These are phyloP conservation scores for Leccinum imitatum DNA, from an alignment of 768 basidiomycete genomes.

Conservation along the genomic window DNA sequence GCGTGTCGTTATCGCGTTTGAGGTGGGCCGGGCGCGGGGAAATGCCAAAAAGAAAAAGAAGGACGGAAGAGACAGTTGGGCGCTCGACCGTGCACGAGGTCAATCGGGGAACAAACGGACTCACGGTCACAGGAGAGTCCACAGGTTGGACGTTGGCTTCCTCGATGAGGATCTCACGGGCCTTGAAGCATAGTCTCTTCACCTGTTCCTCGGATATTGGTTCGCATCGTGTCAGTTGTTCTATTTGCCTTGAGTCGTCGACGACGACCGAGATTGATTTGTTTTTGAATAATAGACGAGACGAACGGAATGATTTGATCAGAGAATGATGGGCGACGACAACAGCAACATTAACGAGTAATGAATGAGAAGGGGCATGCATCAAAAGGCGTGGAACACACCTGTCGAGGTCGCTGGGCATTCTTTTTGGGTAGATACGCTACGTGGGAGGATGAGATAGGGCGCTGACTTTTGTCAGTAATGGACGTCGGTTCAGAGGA, in stretches of 20 bases:
- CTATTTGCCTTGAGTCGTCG: constrained; percentile 73
- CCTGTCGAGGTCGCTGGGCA: constrained; percentile 61
- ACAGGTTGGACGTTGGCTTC: constrained; percentile 97
- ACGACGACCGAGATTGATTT: constrained; percentile 17
- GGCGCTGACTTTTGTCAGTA: constrained; percentile 28
- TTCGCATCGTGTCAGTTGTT: constrained; percentile 89
- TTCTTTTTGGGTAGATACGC: constrained; percentile 22
- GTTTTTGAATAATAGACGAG: neutral
- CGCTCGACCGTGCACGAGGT: constrained; percentile 4
- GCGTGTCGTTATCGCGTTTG: constrained; percentile 7
- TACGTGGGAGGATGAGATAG: constrained; percentile 18
- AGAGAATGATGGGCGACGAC: constrained; percentile 24
- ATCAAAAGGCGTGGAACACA: constrained; percentile 38
- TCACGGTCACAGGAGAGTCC: constrained; percentile 92
- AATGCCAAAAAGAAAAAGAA: neutral
- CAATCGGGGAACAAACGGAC: constrained; percentile 25
- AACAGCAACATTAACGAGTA: constrained; percentile 7
- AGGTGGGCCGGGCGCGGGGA: neutral
- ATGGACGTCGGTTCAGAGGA: constrained; percentile 1
- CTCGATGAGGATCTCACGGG: constrained; percentile 94
- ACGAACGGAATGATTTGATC: constrained; percentile 21
- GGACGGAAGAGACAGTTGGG: neutral
- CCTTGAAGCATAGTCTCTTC: constrained; percentile 92
- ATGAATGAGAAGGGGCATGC: constrained; percentile 20
- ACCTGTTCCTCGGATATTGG: constrained; percentile 96